Evolutionary conservation across 2,329 filamentous ascomycete species (phyloP).

Genomic region (Ophiocordyceps sinensis): DNA sequence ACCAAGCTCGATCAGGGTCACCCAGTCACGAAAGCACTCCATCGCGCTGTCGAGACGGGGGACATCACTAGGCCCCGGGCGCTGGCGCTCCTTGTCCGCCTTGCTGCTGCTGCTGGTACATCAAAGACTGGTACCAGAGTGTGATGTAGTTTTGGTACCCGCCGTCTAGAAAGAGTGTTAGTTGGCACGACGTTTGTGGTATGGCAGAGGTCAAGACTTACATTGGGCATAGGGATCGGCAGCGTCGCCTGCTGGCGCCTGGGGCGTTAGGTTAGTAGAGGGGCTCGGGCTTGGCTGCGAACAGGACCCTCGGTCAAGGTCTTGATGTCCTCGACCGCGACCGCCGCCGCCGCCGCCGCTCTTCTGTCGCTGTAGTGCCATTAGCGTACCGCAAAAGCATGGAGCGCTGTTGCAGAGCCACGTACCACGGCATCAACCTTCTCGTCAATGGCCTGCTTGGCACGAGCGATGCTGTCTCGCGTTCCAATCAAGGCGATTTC

Average conservation of each 20-base stretch:
- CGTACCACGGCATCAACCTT: constrained; percentile 82
- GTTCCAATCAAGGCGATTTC: constrained; percentile 77
- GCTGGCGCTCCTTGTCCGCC: constrained; percentile 22
- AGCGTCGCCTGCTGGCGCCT: constrained; percentile 32
- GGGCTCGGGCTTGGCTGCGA: constrained; percentile 29
- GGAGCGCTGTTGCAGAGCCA: constrained; percentile 7
- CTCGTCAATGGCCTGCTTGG: constrained; percentile 76
- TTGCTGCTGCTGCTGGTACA: constrained; percentile 27
- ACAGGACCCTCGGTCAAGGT: constrained; percentile 39
- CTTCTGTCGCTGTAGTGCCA: constrained; percentile 33
- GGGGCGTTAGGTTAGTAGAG: constrained; percentile 26
- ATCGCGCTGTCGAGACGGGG: constrained; percentile 5
- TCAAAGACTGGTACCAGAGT: constrained; percentile 62
- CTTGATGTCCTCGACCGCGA: constrained; percentile 31
- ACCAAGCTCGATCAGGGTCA: constrained; percentile 18
- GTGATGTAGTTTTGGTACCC: constrained; percentile 70
- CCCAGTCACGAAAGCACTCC: constrained; percentile 14
- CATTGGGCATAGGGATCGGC: constrained; percentile 64
- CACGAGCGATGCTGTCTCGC: constrained; percentile 61
- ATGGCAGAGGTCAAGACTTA: constrained; percentile 24
- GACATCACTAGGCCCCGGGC: constrained; percentile 21
- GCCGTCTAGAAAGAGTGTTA: constrained; percentile 39
- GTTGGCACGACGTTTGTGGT: constrained; percentile 7
- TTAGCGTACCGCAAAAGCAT: constrained; percentile 12
- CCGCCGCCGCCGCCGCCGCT: constrained; percentile 31